Conservation (phyloP, 352 stramenopile species). For the Blastocystis sp. region DNA sequence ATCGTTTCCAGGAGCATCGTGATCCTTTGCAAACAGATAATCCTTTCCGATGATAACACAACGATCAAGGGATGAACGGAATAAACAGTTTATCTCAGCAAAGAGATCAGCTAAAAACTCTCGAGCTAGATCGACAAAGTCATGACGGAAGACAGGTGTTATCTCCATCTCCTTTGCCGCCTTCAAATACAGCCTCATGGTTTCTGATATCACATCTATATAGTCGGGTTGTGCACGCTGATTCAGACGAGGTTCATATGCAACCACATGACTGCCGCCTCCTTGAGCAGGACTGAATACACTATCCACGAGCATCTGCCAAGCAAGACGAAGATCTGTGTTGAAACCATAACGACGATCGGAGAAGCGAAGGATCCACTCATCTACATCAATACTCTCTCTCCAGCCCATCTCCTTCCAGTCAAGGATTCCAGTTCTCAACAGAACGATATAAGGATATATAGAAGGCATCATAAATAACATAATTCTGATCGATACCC, state of each 20-base stretch:
- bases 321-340: slow-evolving; percentile 74
- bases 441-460: slow-evolving; percentile 76
- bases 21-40: slow-evolving; percentile 7
- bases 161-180: slow-evolving; percentile 70
- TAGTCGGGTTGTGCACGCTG: neutral
- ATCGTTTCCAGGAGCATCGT: neutral
- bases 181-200: slow-evolving; percentile 74
- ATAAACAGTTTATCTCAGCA: neutral
- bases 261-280: slow-evolving; percentile 76
- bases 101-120: slow-evolving; percentile 77
- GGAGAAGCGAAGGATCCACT: slow-evolving; percentile 75
- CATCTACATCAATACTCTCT: slow-evolving; percentile 71
- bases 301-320: slow-evolving; percentile 74
- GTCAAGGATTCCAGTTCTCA: slow-evolving; percentile 21
- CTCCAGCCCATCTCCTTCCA: slow-evolving; percentile 6
- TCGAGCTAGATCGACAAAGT: slow-evolving; percentile 79
- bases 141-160: slow-evolving; percentile 75
- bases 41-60: neutral
- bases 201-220: slow-evolving; percentile 74
- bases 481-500: slow-evolving; percentile 82
- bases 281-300: slow-evolving; percentile 77
- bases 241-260: slow-evolving; percentile 73
- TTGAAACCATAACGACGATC: slow-evolving; percentile 75
- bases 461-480: slow-evolving; percentile 78
- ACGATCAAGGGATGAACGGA: neutral